Conservation (phyloP, 345 rosid genomes). For the Turritis glabra region DNA sequence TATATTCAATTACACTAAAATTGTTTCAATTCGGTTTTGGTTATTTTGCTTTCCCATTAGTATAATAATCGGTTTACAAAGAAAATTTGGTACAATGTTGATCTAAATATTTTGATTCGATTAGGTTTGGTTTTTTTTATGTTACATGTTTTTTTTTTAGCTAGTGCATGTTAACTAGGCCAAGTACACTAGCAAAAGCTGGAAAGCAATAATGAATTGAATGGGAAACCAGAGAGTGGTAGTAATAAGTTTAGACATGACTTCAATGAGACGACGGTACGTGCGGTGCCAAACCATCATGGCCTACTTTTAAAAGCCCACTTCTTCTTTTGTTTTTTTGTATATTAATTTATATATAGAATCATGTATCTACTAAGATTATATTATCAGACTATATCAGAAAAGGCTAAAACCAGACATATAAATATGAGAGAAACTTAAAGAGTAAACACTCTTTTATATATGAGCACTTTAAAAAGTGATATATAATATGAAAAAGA, state of each 20-base stretch:
- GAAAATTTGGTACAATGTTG: neutral
- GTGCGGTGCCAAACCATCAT: constrained; percentile 35
- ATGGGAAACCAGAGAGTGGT: neutral
- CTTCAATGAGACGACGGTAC: constrained; percentile 36
- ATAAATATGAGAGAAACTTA: neutral
- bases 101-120: neutral
- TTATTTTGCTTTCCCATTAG: neutral
- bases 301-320: constrained; percentile 36
- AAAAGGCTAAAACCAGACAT: neutral
- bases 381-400: neutral
- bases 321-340: neutral
- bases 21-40: neutral
- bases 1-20: neutral
- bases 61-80: neutral
- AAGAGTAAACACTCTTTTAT: neutral
- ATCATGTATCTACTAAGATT: neutral
- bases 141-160: neutral
- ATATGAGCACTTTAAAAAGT: constrained; percentile 14
- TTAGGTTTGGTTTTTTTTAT: neutral
- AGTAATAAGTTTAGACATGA: constrained; percentile 20
- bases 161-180: neutral
- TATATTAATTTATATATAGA: neutral
- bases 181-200: neutral
- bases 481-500: constrained; percentile 1
- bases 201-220: constrained; percentile 13